Base-by-base conservation (phyloP, 768 basidiomycete genomes). In the Leucocoprinus birnbaumii region DNA sequence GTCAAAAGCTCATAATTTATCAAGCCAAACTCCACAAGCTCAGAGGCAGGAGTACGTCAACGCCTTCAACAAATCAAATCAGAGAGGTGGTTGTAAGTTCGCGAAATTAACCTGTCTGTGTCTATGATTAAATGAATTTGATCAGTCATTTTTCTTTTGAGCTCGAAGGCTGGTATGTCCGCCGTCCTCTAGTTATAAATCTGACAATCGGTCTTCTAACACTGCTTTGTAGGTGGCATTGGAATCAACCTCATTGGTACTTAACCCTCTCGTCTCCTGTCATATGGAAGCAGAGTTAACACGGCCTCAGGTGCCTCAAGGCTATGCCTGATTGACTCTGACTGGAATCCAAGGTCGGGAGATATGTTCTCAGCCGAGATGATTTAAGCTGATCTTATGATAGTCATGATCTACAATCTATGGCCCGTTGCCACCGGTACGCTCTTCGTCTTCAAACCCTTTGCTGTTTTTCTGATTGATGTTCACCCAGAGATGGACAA, bases 371-470 rank as follows among this genome's bases (percentile, higher is more conserved):
- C 24, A 27, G 25, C 40, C 35, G 37, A 25, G 22, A n/a, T 27
- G 18, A n/a, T 35, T n/a, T n/a, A n/a, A 53, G 25, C 21, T 50
- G 7, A 52, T 18, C n/a, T n/a, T 51, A 55, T 26, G 53, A 48
- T 53, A 92, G 89, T 62, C 90, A 90, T 62, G 97, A 99, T 71
- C 69, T 94, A 16, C 97, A 99, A 69, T 88, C 97, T 1, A 98
- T 98, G 96, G 96, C 94, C 49, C 84, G 96, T 47, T 96, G 95
- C 65, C 92, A 96, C 70, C 82, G 93, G 93, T 92, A 57, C 44
- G 61, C 44, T 10, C 2, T 19, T 56, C 31, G 34, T 44, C 37
- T 25, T 27, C 51, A 38, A n/a, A 41, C 35, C n/a, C n/a, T 55
- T 11, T 6, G 11, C 8, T 14, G 18, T 18, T 49, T n/a, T 56